Evolutionary conservation across 352 stramenopile species (phyloP).

Genomic region (Phytopythium oedochilum): DNA sequence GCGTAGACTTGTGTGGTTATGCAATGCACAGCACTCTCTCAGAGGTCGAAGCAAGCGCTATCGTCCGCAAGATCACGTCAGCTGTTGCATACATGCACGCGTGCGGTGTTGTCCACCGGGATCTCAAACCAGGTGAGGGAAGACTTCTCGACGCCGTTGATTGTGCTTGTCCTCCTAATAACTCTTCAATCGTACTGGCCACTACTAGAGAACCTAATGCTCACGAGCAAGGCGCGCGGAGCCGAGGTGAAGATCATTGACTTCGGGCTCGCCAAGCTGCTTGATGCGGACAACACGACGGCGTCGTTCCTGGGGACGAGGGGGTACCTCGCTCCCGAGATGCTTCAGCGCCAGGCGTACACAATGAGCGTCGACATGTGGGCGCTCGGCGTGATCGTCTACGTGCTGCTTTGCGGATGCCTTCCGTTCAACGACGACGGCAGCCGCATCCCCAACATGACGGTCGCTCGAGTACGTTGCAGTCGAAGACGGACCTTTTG

Average conservation of each 20-base stretch:
- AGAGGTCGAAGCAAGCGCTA: constrained; percentile 79
- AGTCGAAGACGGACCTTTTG: no score
- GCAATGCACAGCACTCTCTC: constrained; percentile 81
- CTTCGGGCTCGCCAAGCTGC: constrained; percentile 96
- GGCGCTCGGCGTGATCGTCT: constrained; percentile 98
- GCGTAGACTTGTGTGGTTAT: no score
- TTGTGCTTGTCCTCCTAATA: no score
- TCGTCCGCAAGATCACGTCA: constrained; percentile 89
- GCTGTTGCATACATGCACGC: constrained; percentile 87
- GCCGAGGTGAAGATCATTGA: constrained; percentile 98
- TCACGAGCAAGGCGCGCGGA: constrained; percentile 74
- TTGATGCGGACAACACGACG: constrained; percentile 80
- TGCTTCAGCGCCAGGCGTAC: constrained; percentile 97
- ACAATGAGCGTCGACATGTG: constrained; percentile 97
- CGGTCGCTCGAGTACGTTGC: constrained; percentile 47
- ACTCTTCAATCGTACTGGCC: no score
- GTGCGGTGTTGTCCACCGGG: constrained; percentile 84
- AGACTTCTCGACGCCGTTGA: no score
- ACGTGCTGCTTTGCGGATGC: constrained; percentile 96
- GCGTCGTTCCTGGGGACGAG: constrained; percentile 80
- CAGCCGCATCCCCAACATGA: constrained; percentile 74
- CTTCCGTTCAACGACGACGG: constrained; percentile 98
- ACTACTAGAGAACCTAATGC: constrained; percentile 82
- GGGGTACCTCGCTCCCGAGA: constrained; percentile 98
- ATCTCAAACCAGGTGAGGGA: constrained; percentile 76